Conservation (phyloP, 257 asterid genomes). For the Solanum pennellii region DNA sequence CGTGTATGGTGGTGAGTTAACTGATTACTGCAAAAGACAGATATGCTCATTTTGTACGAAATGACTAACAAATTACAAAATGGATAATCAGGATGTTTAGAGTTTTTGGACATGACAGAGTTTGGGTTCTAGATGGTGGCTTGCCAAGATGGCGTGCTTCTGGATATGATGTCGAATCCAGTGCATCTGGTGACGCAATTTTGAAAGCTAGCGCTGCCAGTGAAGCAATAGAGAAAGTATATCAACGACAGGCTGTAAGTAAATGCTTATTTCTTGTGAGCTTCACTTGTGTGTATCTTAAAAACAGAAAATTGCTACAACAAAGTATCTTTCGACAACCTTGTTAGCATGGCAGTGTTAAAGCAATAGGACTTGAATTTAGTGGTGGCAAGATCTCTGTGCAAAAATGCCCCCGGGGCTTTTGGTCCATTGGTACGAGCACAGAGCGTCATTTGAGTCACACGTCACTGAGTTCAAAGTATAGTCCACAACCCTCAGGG, state of each 20-base stretch:
- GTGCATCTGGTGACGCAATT: constrained; percentile 92
- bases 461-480: background rate
- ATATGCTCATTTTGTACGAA: background rate
- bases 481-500: background rate
- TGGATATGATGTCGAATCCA: constrained; percentile 80
- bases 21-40: background rate
- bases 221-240: constrained; percentile 90
- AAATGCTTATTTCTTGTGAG: background rate
- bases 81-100: constrained; percentile 82
- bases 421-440: background rate
- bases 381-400: background rate
- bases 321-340: background rate
- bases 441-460: background rate
- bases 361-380: background rate
- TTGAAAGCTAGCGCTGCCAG: constrained; percentile 98
- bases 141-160: constrained; percentile 93
- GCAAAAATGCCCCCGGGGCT: background rate
- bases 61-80: constrained; percentile 2
- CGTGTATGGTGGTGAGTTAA: constrained; percentile 97
- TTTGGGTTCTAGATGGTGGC: constrained; percentile 97
- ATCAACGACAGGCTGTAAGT: constrained; percentile 56
- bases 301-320: background rate
- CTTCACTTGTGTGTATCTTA: background rate
- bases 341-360: background rate
- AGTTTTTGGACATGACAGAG: constrained; percentile 84